Evolutionary conservation across 306 rosid genomes (phyloP).

Genomic region (Cotoneaster glaucophyllus): DNA sequence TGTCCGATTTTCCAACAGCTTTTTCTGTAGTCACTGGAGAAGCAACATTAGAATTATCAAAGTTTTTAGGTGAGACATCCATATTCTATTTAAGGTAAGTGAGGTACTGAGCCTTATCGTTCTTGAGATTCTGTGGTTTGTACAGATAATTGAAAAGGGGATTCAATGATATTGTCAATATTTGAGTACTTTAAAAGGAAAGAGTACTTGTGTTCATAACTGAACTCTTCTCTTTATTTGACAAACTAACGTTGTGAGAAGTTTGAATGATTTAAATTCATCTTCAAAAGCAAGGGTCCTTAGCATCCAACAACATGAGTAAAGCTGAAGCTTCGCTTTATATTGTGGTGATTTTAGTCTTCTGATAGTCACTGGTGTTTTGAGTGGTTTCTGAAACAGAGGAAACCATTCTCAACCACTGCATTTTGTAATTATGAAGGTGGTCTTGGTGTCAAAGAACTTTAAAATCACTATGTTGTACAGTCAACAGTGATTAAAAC

Average conservation of each 20-base stretch:
- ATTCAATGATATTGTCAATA: background rate
- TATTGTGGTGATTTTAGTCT: constrained; percentile 6
- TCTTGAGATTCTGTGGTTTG: constrained; percentile 11
- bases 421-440: constrained; percentile 32
- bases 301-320: constrained; percentile 7
- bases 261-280: background rate
- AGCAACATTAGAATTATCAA: constrained; percentile 19
- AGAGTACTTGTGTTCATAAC: background rate
- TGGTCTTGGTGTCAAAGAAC: constrained; percentile 11
- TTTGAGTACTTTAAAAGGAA: background rate
- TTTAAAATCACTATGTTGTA: constrained; percentile 16
- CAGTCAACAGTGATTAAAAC: constrained; percentile 9
- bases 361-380: constrained; percentile 10
- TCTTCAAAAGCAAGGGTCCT: constrained; percentile 15
- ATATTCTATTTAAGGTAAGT: constrained; percentile 10
- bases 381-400: constrained; percentile 19
- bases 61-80: constrained; percentile 5
- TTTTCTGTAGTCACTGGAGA: constrained; percentile 6
- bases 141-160: background rate
- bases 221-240: background rate
- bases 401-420: constrained; percentile 20
- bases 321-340: constrained; percentile 24
- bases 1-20: constrained; percentile 16
- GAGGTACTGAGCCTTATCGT: background rate
- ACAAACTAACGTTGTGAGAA: background rate